Base-by-base conservation (phyloP, 192 early-diverging fungal species). In the Gonapodya sp. region DNA sequence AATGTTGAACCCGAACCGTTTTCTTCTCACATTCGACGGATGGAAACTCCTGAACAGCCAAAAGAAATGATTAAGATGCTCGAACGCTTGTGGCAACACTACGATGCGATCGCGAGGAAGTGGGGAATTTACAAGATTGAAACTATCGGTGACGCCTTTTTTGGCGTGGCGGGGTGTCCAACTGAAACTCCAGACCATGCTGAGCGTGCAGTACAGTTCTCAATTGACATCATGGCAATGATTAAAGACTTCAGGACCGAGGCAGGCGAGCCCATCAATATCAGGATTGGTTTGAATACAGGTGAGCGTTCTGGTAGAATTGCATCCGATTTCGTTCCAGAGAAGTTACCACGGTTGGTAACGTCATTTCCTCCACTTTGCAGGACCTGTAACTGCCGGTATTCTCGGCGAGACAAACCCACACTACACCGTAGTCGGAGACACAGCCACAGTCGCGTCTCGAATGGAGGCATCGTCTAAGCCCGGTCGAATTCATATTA, bases 61-160 rank as follows among this genome's bases (percentile, higher is more conserved):
- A 82, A 83, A 73, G 87, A 88, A 35, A 86, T 88, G 84, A 80
- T 88, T 24, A 82, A 78, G 8, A 84, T 84, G 33, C 81, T 88
- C 64, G 84, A 88, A 79, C 82, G 80, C 16, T 85, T 87, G 73
- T 87, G 85, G 85, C 30, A 79, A 14, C 79, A 86, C 64, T 86
- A 85, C 81, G 87, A 88, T 73, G 83, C 79, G 35, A 86, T 88
- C 79, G 83, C 84, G 1, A 84, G 83, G 75, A 75, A 73, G 33
- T 82, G 81, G 81, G 82, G 84, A 31, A 81, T 88, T 73, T 88
- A 87, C 81, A 88, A 88, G 78, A 85, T 88, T 0, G 87, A 88
- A 73, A 88, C 87, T 1, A 88, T 88, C 77, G 87, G 87, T 18
- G 84, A 88, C 75, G 81, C 79, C 0, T 82, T 36, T 79, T 46